phyloP scores from a whole-genome alignment of 805 yeast species.

The Candida maris region DNA sequence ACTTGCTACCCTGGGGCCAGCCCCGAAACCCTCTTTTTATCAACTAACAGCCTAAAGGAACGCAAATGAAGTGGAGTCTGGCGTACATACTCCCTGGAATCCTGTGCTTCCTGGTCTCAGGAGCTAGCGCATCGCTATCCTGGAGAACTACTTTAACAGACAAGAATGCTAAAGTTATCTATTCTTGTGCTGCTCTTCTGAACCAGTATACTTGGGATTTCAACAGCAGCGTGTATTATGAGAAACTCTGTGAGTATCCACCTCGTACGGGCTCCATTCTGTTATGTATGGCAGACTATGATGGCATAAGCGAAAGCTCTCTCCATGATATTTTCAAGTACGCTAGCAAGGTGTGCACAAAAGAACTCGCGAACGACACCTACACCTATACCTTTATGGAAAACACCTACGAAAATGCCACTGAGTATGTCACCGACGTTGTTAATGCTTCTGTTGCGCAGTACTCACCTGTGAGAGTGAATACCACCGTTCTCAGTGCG shows the following conservation, averaged over 20 bases:
- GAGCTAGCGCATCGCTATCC: neutral
- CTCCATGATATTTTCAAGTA: constrained; percentile 5
- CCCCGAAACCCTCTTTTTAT: too few relatives aligned
- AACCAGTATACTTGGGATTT: constrained; percentile 2
- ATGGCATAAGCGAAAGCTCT: constrained; percentile 2
- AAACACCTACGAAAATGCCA: constrained; percentile 30
- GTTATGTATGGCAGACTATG: constrained; percentile 8
- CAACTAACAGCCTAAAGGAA: too few relatives aligned
- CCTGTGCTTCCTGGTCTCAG: neutral
- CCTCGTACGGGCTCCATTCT: constrained; percentile 17
- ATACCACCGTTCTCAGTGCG: constrained; percentile 6
- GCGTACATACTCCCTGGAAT: neutral
- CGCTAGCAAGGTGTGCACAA: constrained; percentile 3
- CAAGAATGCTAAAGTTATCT: neutral
- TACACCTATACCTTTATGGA: constrained; percentile 1
- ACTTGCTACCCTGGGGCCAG: too few relatives aligned
- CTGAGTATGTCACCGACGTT: constrained; percentile 14
- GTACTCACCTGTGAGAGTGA: constrained; percentile 14
- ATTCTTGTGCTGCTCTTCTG: neutral
- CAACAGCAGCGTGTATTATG: constrained; percentile 1
- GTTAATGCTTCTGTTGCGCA: constrained; percentile 11
- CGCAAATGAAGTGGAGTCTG: neutral
- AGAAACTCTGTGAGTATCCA: constrained; percentile 13
- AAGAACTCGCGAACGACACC: neutral
- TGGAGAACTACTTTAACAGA: constrained; percentile 7